These are phyloP conservation scores for Naganishia sp. DNA, from an alignment of 1,284 basidiomycete genomes.

Conservation along the genomic window DNA sequence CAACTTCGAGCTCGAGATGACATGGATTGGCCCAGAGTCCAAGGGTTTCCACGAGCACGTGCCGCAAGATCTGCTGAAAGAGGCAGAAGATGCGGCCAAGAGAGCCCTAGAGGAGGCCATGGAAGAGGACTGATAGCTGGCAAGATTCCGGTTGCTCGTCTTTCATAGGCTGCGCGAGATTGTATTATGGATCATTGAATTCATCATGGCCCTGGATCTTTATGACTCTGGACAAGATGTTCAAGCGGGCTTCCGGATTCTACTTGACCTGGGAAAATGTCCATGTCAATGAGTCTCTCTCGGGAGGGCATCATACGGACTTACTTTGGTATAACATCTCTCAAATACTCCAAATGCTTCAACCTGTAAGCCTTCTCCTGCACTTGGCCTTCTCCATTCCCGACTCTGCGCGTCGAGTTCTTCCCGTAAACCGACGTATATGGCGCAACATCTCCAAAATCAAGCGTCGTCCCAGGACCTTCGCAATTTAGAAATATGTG, in stretches of 20 bases:
- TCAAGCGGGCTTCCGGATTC: conserved; percentile 11
- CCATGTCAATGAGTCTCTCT: neutral
- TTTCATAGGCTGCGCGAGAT: neutral
- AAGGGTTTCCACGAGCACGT: conserved; percentile 77
- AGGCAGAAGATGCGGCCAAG: conserved; percentile 87
- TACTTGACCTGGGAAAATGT: conserved; percentile 3
- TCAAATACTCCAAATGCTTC: conserved; percentile 87
- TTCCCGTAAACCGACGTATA: conserved; percentile 82
- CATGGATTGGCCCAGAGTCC: conserved; percentile 90
- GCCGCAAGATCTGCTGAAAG: conserved; percentile 77
- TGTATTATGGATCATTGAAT: conserved; percentile 9
- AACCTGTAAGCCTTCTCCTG: conserved; percentile 78
- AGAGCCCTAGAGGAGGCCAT: conserved; percentile 80
- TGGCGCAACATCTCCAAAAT: conserved; percentile 75
- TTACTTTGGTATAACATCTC: conserved; percentile 83
- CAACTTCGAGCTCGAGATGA: conserved; percentile 97
- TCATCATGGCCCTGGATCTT: too few species aligned
- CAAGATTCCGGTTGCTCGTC: neutral
- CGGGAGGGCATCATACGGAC: conserved; percentile 12
- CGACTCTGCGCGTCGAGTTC: conserved; percentile 68
- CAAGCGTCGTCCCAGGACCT: conserved; percentile 24
- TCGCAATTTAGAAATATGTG: neutral
- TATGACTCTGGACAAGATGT: neutral
- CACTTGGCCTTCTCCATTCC: conserved; percentile 80
- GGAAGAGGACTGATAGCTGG: conserved; percentile 61